Percentiles rank a stretch among this genome's conserved stretches.
These are phyloP conservation scores for Aspergillus proliferans DNA, from an alignment of 2,329 filamentous ascomycete genomes.

Conservation along the genomic window DNA sequence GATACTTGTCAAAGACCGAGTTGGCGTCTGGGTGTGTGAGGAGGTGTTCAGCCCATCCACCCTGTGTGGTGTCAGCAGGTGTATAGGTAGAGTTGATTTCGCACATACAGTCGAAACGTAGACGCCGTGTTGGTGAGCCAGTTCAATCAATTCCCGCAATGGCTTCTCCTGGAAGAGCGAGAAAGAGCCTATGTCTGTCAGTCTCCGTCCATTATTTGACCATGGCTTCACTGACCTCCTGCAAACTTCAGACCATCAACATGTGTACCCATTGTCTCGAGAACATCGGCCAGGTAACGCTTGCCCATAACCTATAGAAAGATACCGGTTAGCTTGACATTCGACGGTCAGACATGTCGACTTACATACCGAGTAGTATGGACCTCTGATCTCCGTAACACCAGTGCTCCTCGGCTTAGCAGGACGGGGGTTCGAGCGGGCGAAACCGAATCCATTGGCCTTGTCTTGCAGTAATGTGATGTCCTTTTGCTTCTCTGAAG, in stretches of 20 bases:
- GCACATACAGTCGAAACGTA: conserved; percentile 47
- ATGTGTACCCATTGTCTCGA: conserved; percentile 52
- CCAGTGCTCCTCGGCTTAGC: conserved; percentile 45
- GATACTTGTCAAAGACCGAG: conserved; percentile 46
- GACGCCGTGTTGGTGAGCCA: conserved; percentile 45
- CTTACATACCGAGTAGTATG: conserved; percentile 46
- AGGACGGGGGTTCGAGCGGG: conserved; percentile 44
- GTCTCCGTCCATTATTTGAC: not conserved
- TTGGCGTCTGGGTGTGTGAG: conserved; percentile 43
- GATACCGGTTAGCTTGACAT: not conserved
- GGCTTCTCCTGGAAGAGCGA: conserved; percentile 44
- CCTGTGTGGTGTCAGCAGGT: conserved; percentile 23
- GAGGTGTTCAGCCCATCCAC: conserved; percentile 51
- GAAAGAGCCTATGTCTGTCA: conserved; percentile 39
- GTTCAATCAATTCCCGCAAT: conserved; percentile 43
- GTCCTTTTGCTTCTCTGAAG: conserved; percentile 8
- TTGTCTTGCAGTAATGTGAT: conserved; percentile 44
- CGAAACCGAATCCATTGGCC: conserved; percentile 46
- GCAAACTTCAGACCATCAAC: conserved; percentile 53
- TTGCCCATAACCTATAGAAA: conserved; percentile 43
- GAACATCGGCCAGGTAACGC: conserved; percentile 46
- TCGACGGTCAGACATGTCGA: not conserved
- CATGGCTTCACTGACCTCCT: conserved; percentile 27
- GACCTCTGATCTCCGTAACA: conserved; percentile 52
- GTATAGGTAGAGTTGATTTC: not conserved